Evolutionary conservation across 345 rosid species (phyloP).

Genomic region (Aegle marmelos): DNA sequence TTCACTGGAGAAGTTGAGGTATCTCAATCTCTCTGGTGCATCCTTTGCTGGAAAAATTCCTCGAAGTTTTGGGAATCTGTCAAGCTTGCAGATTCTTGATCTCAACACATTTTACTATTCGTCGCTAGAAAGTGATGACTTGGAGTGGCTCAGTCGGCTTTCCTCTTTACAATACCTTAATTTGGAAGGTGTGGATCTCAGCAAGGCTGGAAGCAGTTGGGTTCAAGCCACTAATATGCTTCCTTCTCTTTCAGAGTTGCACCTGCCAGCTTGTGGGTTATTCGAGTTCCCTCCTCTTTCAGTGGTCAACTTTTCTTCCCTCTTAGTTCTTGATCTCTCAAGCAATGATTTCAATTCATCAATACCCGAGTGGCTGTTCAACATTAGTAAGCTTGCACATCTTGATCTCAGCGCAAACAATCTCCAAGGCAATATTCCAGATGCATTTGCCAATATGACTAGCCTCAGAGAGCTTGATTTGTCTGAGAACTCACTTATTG

Average conservation of each 20-base stretch:
- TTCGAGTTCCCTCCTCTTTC: constrained; percentile 15
- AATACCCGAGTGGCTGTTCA: constrained; percentile 21
- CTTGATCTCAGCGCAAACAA: constrained; percentile 19
- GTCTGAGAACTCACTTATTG: constrained; percentile 3
- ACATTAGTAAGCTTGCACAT: constrained; percentile 8
- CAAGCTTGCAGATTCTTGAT: constrained; percentile 12
- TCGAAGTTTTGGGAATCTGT: constrained; percentile 10
- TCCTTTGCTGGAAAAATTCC: constrained; percentile 13
- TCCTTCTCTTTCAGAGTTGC: constrained; percentile 33
- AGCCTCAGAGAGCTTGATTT: constrained; percentile 9
- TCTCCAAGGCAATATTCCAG: constrained; percentile 7
- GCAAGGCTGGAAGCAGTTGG: constrained; percentile 24
- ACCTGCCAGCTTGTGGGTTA: constrained; percentile 23
- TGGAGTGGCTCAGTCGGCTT: constrained; percentile 17
- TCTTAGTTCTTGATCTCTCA: constrained; percentile 28
- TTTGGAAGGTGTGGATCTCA: constrained; percentile 21
- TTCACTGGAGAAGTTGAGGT: constrained; percentile 7
- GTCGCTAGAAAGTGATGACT: background rate
- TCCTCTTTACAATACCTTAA: constrained; percentile 23
- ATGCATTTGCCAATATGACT: background rate
- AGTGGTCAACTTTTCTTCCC: constrained; percentile 17
- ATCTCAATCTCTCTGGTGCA: constrained; percentile 28
- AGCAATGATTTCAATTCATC: constrained; percentile 26
- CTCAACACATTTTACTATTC: background rate
- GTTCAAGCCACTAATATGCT: constrained; percentile 25